Percentiles rank a stretch among this genome's conserved stretches.
These are phyloP conservation scores for Candida silvicultrix DNA, from an alignment of 805 yeast species.

Conservation along the genomic window DNA sequence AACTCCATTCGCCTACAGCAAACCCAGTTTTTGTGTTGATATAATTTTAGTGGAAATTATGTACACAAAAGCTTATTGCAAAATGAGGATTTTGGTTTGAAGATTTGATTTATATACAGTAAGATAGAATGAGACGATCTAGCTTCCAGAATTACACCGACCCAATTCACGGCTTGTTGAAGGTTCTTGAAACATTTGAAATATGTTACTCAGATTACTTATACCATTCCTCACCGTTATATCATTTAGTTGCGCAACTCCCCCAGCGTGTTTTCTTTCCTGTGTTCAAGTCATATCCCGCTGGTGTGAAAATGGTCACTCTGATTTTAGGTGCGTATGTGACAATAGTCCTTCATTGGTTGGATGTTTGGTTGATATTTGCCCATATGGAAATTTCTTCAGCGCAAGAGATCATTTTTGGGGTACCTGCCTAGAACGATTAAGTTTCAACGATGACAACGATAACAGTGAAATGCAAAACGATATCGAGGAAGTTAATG, in stretches of 20 bases:
- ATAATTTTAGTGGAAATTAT: too few species aligned
- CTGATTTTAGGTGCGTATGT: conserved; percentile 36
- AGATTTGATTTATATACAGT: too few species aligned
- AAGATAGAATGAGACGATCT: too few species aligned
- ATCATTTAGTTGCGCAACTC: conserved; percentile 27
- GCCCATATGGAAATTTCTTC: conserved; percentile 36
- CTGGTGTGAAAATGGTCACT: conserved; percentile 26
- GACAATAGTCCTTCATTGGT: conserved; percentile 29
- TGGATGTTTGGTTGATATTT: conserved; percentile 39
- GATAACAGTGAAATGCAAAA: too few species aligned
- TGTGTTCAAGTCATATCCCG: conserved; percentile 34
- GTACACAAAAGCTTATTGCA: too few species aligned
- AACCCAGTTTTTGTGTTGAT: too few species aligned
- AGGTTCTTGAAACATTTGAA: too few species aligned
- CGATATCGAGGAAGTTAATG: too few species aligned
- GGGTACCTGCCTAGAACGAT: conserved; percentile 36
- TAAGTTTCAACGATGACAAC: conserved; percentile 1
- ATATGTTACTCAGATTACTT: background rate
- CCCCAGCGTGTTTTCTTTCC: conserved; percentile 44
- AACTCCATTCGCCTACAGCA: too few species aligned
- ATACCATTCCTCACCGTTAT: background rate
- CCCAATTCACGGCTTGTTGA: too few species aligned
- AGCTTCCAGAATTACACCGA: too few species aligned
- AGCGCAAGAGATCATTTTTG: conserved; percentile 41
- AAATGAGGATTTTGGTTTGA: too few species aligned